Base-by-base conservation (phyloP, 495 filamentous ascomycete genomes). In the Penicillium simplicissimum region DNA sequence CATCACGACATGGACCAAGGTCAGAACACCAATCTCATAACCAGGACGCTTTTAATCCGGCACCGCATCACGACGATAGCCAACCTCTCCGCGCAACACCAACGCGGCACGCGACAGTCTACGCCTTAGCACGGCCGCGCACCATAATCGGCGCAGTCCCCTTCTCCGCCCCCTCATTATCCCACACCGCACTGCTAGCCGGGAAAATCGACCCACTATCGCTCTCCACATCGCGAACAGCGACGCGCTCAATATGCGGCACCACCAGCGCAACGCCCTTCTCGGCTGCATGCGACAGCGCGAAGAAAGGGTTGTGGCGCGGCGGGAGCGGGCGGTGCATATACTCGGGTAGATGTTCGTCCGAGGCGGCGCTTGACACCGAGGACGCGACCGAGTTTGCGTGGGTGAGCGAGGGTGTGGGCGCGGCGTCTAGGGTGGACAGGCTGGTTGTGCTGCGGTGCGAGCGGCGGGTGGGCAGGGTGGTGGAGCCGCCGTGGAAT, bases 351-450 rank as follows among this genome's bases (percentile, higher is more conserved):
- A 31, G 28, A 78, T 73, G 25, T 47, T 77, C 74, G 35, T 80
- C 76, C 19, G 75, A 78, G 23, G 74, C 72, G 15, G 62, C 68
- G 69, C 77, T 80, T 65, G 70, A 74, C 59, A 73, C 62, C 3
- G 78, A 82, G 10, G 79, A 80, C 14, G 80, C 69, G 37, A 70
- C 76, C 25, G 79, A 81, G n/a, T 81, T 77, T 4, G 81, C 77
- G 61, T 76, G 65, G 33, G 69, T 74, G 55, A 82, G 62, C 0
- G 74, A 72, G 8, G 78, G 79, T 6, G 57, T 60, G 3, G 51
- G 35, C 17, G 23, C 31, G 48, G 65, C 70, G 57, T 65, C 62
- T 19, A 79, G 72, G 36, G 72, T 74, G 8, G 75, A 74, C 28
- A 80, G 67, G 52, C 75, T 77, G 45, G 68, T 35, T 0, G 68